Evolutionary conservation across 225 moss, liverwort and hornwort genomes (phyloP), one percentile per base, ranked within the genome.

Genomic region (Physcomitrellopsis africana): DNA sequence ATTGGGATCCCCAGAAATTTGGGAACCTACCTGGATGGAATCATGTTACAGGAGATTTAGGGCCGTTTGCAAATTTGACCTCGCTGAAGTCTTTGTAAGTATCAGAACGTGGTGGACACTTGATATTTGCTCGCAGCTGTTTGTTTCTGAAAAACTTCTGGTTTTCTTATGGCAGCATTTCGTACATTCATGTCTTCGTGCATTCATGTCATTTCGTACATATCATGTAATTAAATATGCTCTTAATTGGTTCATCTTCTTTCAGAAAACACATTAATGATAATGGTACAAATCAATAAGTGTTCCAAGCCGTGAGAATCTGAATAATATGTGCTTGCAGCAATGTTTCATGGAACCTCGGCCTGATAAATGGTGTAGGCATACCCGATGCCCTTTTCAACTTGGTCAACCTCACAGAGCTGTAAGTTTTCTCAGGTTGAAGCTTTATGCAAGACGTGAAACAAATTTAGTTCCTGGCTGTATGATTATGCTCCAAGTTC

Each of bases 331-430:
- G 14, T 29, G 32, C 27, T 67, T 60, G 77, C 84, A 84, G 84
- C 23, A 84, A 84, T 77, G 69, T 80, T 12, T 80, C 80, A 26
- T 69, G 64, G 72, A 84, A 65, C 26, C 0, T 45, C 17, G 9
- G n/a, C 29, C 27, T 71, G 27, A 0, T 29, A 64, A 23, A 13
- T 57, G 73, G 69, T 51, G 51, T 69, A 63, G 81, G 81, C 10
- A 67, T 84, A 13, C 84, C 77, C 41, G 81, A 13, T 0, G 77
- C 70, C 16, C 52, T 84, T 41, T 67, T 77, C 42, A 26, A 65
- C 11, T 67, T 84, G 49, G 74, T 77, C 44, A 84, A 81, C 56
- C 80, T 84, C 49, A 79, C 67, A 0, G 83, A 83, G 26, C 65
- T 83, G 82, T 83, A 79, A 83, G 82, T 70, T 64, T n/a, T 18